A percentile compares a stretch with the other conserved stretches of the same genome.
Evolutionary conservation across 2,329 filamentous ascomycete species (phyloP).

Genomic region (Reticulascus tulasneorum): DNA sequence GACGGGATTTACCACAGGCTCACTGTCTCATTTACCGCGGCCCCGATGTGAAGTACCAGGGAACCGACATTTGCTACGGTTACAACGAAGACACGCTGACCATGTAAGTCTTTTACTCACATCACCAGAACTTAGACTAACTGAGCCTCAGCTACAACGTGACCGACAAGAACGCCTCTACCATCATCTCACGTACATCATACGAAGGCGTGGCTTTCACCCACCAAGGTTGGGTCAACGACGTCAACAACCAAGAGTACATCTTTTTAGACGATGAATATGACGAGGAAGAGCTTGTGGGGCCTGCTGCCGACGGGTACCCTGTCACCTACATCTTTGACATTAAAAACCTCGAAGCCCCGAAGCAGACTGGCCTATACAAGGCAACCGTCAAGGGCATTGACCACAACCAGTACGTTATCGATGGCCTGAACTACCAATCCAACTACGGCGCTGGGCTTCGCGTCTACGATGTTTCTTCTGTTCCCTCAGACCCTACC

Average conservation of each 20-base stretch:
- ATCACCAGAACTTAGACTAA: too few species aligned
- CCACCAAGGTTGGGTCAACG: constrained; percentile 52
- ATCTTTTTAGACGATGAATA: constrained; percentile 47
- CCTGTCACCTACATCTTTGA: constrained; percentile 48
- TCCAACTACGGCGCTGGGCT: constrained; percentile 43
- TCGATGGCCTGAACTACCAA: constrained; percentile 37
- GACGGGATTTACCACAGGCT: constrained; percentile 32
- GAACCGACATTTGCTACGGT: constrained; percentile 48
- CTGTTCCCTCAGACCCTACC: constrained; percentile 26
- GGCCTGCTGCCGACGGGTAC: constrained; percentile 34
- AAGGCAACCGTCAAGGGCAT: constrained; percentile 31
- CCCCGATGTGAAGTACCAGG: constrained; percentile 39
- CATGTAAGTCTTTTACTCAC: constrained; percentile 30
- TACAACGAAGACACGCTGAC: constrained; percentile 50
- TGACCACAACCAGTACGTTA: constrained; percentile 43
- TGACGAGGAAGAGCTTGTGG: constrained; percentile 38
- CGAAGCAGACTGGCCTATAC: constrained; percentile 38
- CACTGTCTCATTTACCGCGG: constrained; percentile 51
- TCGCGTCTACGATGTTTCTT: constrained; percentile 27
- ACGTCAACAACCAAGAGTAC: constrained; percentile 31
- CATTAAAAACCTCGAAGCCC: constrained; percentile 35
- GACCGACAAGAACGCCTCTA: constrained; percentile 41
- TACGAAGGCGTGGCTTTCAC: constrained; percentile 56
- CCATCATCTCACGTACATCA: constrained; percentile 47
- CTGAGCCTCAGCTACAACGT: constrained; percentile 35